These are phyloP conservation scores for Adansonia gregorii DNA, from an alignment of 441 rosid species.

Conservation along the genomic window DNA sequence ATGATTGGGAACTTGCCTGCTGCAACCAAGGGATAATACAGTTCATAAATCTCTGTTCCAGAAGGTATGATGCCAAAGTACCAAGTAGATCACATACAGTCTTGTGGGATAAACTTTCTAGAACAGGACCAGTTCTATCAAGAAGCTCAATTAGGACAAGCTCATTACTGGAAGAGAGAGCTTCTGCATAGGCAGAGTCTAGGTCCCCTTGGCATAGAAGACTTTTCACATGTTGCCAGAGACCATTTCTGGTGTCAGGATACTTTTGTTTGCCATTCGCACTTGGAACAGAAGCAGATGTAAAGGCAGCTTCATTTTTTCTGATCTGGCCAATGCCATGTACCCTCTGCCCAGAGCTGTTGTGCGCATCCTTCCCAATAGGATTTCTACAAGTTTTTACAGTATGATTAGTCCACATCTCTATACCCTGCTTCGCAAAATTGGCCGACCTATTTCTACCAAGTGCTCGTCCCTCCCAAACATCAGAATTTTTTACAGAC, in stretches of 20 bases:
- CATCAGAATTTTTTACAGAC: slow-evolving; percentile 49
- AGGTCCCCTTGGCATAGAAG: slow-evolving; percentile 67
- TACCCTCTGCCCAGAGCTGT: slow-evolving; percentile 45
- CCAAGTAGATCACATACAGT: slow-evolving; percentile 66
- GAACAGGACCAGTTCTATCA: slow-evolving; percentile 83
- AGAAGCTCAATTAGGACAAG: slow-evolving; percentile 74
- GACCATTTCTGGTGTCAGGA: slow-evolving; percentile 43
- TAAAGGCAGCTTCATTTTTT: slow-evolving; percentile 44
- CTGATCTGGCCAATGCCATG: slow-evolving; percentile 40
- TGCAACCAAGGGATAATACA: slow-evolving; percentile 85
- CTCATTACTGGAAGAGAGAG: slow-evolving; percentile 68
- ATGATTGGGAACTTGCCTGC: slow-evolving; percentile 57
- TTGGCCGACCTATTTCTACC: slow-evolving; percentile 53
- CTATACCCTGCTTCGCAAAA: slow-evolving; percentile 48
- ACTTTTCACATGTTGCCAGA: slow-evolving; percentile 60
- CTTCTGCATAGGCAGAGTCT: slow-evolving; percentile 82
- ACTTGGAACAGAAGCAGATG: slow-evolving; percentile 41
- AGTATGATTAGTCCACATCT: slow-evolving; percentile 45
- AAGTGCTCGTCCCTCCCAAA: slow-evolving; percentile 54
- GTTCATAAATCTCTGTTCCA: slow-evolving; percentile 66
- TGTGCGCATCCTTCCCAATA: slow-evolving; percentile 47
- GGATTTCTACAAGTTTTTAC: slow-evolving; percentile 46
- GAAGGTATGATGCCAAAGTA: slow-evolving; percentile 61
- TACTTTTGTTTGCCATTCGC: slow-evolving; percentile 42
- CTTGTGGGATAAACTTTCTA: slow-evolving; percentile 66